Evolutionary conservation across 2,329 filamentous ascomycete species (phyloP).

Genomic region (Bipolaris gigantea): DNA sequence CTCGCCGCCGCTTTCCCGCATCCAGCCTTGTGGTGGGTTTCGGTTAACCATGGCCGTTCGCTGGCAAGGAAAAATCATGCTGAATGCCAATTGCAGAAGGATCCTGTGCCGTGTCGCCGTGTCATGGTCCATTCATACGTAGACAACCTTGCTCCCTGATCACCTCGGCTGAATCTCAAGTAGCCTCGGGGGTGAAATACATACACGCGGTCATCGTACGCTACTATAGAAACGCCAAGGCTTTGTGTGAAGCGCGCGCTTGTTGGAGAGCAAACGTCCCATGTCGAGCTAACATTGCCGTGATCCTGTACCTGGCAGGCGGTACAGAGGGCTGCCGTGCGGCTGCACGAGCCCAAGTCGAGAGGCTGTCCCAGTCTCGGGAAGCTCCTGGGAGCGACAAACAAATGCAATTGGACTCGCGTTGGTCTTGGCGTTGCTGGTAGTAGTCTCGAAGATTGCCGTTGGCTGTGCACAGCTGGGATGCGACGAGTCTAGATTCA

Average conservation of each 20-base stretch:
- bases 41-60: neutral
- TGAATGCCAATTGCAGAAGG: neutral
- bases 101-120: neutral
- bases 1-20: neutral
- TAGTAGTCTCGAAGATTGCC: neutral
- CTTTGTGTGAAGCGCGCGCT: neutral
- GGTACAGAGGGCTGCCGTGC: neutral
- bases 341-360: neutral
- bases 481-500: neutral
- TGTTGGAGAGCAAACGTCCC: neutral
- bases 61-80: neutral
- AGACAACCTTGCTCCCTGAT: neutral
- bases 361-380: neutral
- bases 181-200: neutral
- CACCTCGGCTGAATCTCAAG: neutral
- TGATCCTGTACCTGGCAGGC: neutral
- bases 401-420: neutral
- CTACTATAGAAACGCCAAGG: neutral
- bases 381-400: neutral
- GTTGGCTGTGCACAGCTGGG: neutral
- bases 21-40: neutral
- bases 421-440: neutral
- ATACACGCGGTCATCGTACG: neutral
- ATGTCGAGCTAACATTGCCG: neutral
- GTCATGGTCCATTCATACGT: neutral